Conservation (phyloP, 73 alveolate genomes). For the Paramecium pentaurelia region DNA sequence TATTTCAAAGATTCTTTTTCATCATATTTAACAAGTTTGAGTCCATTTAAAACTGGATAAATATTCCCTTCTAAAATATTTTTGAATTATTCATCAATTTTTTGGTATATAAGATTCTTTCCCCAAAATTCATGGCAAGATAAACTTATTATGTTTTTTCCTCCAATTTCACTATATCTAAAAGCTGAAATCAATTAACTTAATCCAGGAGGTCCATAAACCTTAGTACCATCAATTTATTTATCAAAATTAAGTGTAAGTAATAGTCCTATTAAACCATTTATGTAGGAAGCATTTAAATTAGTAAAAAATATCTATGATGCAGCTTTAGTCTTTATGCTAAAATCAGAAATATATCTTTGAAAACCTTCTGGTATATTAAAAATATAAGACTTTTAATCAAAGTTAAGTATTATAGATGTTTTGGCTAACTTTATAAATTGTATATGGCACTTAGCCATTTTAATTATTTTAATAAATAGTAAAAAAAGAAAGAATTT, state of each 20-base stretch:
- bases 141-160: background rate
- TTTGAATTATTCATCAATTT: background rate
- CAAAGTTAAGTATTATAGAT: background rate
- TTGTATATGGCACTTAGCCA: background rate
- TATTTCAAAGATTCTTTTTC: background rate
- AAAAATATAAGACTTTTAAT: background rate
- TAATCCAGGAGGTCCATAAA: slow-evolving; percentile 27
- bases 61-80: background rate
- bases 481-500: too few relatives aligned
- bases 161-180: background rate
- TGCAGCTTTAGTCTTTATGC: background rate
- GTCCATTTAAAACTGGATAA: background rate
- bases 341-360: background rate
- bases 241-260: background rate
- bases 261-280: background rate
- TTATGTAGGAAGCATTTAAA: background rate
- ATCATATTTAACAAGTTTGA: background rate
- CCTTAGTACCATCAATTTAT: background rate
- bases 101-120: background rate
- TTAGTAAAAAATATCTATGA: background rate
- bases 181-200: background rate
- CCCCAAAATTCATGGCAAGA: background rate
- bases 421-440: background rate
- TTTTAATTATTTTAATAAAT: background rate
- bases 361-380: slow-evolving; percentile 16